Base-by-base conservation (phyloP, 805 yeast genomes). In the Wickerhamomyces queroliae region DNA sequence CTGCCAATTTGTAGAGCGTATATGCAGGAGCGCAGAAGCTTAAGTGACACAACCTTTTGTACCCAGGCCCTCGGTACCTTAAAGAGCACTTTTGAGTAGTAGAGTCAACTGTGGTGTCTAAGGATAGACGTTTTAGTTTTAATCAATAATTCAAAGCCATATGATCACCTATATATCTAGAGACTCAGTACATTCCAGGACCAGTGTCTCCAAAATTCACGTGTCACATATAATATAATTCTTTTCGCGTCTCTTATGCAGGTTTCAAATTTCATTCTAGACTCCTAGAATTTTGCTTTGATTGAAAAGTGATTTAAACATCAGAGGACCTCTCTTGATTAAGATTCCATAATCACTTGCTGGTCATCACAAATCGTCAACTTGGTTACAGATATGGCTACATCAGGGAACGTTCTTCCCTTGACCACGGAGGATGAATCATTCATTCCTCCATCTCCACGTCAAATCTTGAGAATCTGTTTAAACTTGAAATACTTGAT, bases 401-500 rank as follows among this genome's bases (percentile, higher is more conserved):
- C 17, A 12, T n/a, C 17, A 18, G 7, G 15, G 3, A 21, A 28
- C 21, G 7, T 30, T 5, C 15, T 30, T 3, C 33, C 33, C 3
- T 18, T 30, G 11, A 30, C 33, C 8, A n/a, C n/a, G n/a, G 33
- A 30, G 13, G 33, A 30, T 30, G 33, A 30, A 19, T 22, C 43
- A 5, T 40, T 27, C 11, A 24, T 36, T 8, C 43, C 69, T 30
- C 89, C 88, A 10, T 72, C 76, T 32, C 70, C 90, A 4, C 69
- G 87, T 44, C 95, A 82, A 58, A 69, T 76, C 2, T 64, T 82
- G 37, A 67, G 88, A 36, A 74, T 88, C 36, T 82, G 91, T 15
- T 63, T 84, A 46, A 84, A 86, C 49, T 67, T 88, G 55, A 88
- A 87, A 57, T 64, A 68, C 36, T 63, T 88, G 26, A 80, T 88